Evolutionary conservation across 1,139 yeast genomes (phyloP).

Genomic region (Kodamaea fungicola): DNA sequence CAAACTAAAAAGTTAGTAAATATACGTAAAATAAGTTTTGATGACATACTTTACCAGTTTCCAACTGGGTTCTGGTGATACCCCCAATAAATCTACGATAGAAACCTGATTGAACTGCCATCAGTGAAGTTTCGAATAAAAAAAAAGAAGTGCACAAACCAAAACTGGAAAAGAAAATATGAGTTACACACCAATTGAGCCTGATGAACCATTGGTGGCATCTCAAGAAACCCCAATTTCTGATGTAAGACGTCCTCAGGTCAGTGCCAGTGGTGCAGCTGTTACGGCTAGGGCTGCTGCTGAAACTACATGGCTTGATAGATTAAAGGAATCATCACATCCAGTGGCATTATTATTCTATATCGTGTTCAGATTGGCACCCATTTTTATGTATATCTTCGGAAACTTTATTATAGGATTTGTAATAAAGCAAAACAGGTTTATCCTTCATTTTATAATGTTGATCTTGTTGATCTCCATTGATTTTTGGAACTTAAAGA

Average conservation of each 20-base stretch:
- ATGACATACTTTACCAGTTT: constrained; percentile 58
- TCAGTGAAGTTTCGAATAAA: constrained; percentile 1
- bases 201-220: constrained; percentile 19
- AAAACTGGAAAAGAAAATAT: constrained; percentile 2
- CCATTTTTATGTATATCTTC: constrained; percentile 63
- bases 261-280: neutral
- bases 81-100: constrained; percentile 33
- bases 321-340: constrained; percentile 59
- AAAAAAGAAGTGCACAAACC: constrained; percentile 4
- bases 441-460: constrained; percentile 73
- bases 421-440: constrained; percentile 45
- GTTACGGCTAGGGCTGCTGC: neutral
- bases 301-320: constrained; percentile 8
- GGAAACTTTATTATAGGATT: constrained; percentile 59
- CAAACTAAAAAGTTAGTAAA: constrained; percentile 45
- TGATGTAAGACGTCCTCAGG: no score
- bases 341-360: constrained; percentile 71
- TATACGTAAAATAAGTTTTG: constrained; percentile 13
- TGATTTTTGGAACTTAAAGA: constrained; percentile 93
- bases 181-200: constrained; percentile 24
- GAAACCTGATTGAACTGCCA: constrained; percentile 13
- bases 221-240: neutral
- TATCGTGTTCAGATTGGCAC: constrained; percentile 59
- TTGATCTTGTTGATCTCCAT: constrained; percentile 75
- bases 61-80: constrained; percentile 58